Evolutionary conservation across 2,329 filamentous ascomycete species (phyloP).

Genomic region (Pseudogymnoascus sp.): DNA sequence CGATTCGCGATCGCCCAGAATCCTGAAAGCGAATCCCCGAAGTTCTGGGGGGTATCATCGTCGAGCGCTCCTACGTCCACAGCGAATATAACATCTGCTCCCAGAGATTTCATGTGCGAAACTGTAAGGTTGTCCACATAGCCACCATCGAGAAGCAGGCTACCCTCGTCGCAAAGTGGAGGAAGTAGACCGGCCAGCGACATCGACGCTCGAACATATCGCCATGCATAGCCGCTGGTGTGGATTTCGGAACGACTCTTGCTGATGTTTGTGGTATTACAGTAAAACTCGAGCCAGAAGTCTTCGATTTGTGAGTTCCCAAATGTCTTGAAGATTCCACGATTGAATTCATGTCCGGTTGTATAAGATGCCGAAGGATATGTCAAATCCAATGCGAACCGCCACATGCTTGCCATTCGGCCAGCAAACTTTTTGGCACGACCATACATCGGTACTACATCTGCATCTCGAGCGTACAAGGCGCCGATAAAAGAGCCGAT

Average conservation of each 20-base stretch:
- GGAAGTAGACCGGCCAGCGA: conserved; percentile 87
- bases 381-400: conserved; percentile 92
- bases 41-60: conserved; percentile 83
- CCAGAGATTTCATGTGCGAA: conserved; percentile 90
- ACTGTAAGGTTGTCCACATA: conserved; percentile 98
- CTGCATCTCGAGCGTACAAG: conserved; percentile 90
- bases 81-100: conserved; percentile 90
- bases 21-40: conserved; percentile 89
- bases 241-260: conserved; percentile 89
- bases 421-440: conserved; percentile 95
- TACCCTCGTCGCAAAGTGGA: conserved; percentile 91
- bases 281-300: conserved; percentile 98
- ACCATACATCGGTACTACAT: conserved; percentile 94
- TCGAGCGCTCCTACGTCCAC: conserved; percentile 91
- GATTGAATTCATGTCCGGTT: conserved; percentile 97
- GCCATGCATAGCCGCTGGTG: conserved; percentile 94
- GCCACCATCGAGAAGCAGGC: conserved; percentile 91
- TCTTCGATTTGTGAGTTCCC: conserved; percentile 96
- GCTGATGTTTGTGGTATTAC: conserved; percentile 98
- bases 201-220: conserved; percentile 95
- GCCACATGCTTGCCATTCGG: conserved; percentile 98
- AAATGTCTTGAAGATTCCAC: conserved; percentile 97
- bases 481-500: conserved; percentile 95
- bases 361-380: conserved; percentile 97
- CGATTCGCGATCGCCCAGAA: conserved; percentile 93